Evolutionary conservation across 2,329 filamentous ascomycete genomes (phyloP).

Genomic region (Fusarium metavorans): DNA sequence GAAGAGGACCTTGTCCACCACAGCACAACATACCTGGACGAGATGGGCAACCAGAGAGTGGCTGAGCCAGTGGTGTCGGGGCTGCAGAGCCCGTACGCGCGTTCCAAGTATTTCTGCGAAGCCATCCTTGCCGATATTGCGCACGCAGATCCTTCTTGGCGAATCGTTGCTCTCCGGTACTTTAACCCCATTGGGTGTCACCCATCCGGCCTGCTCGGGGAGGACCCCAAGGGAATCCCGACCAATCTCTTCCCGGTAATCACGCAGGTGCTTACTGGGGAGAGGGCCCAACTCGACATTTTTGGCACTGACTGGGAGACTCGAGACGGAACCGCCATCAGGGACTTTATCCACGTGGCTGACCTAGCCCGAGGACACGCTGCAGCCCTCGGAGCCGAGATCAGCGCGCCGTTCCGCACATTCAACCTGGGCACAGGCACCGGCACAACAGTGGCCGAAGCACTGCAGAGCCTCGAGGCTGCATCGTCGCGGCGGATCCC

Average conservation of each 20-base stretch:
- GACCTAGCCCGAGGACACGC: slow-evolving; percentile 75
- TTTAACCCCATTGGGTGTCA: slow-evolving; percentile 78
- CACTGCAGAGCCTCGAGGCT: slow-evolving; percentile 54
- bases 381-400: slow-evolving; percentile 62
- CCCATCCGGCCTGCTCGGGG: slow-evolving; percentile 71
- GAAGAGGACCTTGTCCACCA: slow-evolving; percentile 55
- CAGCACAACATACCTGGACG: slow-evolving; percentile 60
- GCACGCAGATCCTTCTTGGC: slow-evolving; percentile 70
- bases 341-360: slow-evolving; percentile 76
- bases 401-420: slow-evolving; percentile 50
- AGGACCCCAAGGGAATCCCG: slow-evolving; percentile 71
- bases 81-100: slow-evolving; percentile 74
- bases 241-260: slow-evolving; percentile 76
- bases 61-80: slow-evolving; percentile 51
- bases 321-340: slow-evolving; percentile 72
- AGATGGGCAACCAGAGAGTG: slow-evolving; percentile 52
- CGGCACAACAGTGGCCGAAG: slow-evolving; percentile 59
- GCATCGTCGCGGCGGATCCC: slow-evolving; percentile 53
- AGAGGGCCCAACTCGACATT: slow-evolving; percentile 65
- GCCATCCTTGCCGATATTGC: slow-evolving; percentile 74
- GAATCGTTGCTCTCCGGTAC: slow-evolving; percentile 72
- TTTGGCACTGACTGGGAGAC: slow-evolving; percentile 76
- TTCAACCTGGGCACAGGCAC: slow-evolving; percentile 62
- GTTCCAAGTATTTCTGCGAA: slow-evolving; percentile 76
- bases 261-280: slow-evolving; percentile 69